Conservation (phyloP, 805 yeast species). For the Martiniozyma abietophila region DNA sequence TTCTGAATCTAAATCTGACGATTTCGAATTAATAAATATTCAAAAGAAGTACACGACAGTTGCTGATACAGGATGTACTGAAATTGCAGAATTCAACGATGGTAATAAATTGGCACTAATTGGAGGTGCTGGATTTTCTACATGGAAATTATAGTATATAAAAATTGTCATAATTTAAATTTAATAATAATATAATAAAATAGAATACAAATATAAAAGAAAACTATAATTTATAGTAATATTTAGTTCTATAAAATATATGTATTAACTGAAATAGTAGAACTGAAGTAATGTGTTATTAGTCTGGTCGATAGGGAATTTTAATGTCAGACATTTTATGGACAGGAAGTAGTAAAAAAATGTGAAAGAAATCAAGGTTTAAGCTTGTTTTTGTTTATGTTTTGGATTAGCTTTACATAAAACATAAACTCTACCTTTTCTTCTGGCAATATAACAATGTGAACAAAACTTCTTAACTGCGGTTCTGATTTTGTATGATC, state of each 20-base stretch:
- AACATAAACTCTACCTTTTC: slow-evolving; percentile 91
- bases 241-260: too few relatives aligned
- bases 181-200: slow-evolving; percentile 2
- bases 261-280: too few relatives aligned
- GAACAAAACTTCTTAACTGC: slow-evolving; percentile 90
- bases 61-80: slow-evolving; percentile 84
- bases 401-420: slow-evolving; percentile 88
- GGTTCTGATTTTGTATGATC: slow-evolving; percentile 87
- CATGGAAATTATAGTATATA: slow-evolving; percentile 14
- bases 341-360: too few relatives aligned
- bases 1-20: slow-evolving; percentile 14
- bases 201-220: neutral
- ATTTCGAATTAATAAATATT: slow-evolving; percentile 22
- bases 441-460: slow-evolving; percentile 85
- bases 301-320: too few relatives aligned
- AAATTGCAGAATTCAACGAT: slow-evolving; percentile 23
- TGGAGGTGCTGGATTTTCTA: slow-evolving; percentile 74
- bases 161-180: neutral
- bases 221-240: neutral
- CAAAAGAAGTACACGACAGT: slow-evolving; percentile 61
- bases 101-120: slow-evolving; percentile 33
- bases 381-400: slow-evolving; percentile 91
- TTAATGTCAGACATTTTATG: too few relatives aligned
- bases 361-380: too few relatives aligned
- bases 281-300: too few relatives aligned